Base-by-base conservation (phyloP, 768 basidiomycete genomes). In the Lactarius hatsudake region DNA sequence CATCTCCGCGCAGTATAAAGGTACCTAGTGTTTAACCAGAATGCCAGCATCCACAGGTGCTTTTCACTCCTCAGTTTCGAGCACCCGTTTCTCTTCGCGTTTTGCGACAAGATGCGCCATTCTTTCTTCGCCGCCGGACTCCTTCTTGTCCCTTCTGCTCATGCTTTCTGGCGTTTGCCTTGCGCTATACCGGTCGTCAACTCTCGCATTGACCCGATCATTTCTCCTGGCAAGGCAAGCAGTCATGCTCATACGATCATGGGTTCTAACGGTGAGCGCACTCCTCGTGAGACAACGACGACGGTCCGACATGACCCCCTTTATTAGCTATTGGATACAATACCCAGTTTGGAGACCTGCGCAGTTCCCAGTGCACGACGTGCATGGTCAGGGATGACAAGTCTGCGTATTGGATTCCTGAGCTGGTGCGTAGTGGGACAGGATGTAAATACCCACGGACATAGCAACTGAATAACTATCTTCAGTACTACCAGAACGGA, bases 381-480 rank as follows among this genome's bases (percentile, higher is more conserved):
- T 70, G 69, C 59, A 61, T 57, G 42, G 69, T 70, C 45, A 70
- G 18, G n/a, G 66, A 61, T 48, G 69, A 70, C 62, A 64, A 53
- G 38, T 70, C 69, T 34, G 69, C 48, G 36, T 70, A 70, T 43
- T 70, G 69, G 69, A 57, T 64, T 61, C 62, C 69, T 43, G 13
- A 26, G n/a, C 0, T 70, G 59, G 69, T 70, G 32, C 40, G 69
- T 51, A 38, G 28, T 17, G 1, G 28, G 23, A 54, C 36, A 28
- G 45, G 61, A 40, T 28, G 57, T 40, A 20, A 42, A 34, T 59
- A 0, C 12, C 13, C 32, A 15, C 12, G 5, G 18, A 59, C 55
- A 38, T 54, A n/a, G 40, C 32, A 26, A 61, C 36, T 59, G 15
- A 55, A 30, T 67, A 17, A 8, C 67, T 32, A 55, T 59, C 13